These are phyloP conservation scores for Acmispon strigosus DNA, from an alignment of 306 rosid species.

Conservation along the genomic window DNA sequence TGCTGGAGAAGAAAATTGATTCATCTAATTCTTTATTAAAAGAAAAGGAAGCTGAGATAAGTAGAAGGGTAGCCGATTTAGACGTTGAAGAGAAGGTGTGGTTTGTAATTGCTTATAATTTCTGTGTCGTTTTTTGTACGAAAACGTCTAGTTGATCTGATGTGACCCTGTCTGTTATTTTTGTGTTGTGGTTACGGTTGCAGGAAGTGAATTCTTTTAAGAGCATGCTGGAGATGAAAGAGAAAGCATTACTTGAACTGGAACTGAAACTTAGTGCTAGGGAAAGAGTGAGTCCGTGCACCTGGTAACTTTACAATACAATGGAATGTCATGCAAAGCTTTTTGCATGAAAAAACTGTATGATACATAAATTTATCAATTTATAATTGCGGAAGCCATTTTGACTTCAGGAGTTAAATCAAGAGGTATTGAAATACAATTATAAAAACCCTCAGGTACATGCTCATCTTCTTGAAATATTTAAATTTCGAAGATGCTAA, in stretches of 20 bases:
- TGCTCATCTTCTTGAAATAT: background rate
- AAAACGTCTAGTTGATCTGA: background rate
- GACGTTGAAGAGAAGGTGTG: constrained; percentile 59
- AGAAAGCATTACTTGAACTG: constrained; percentile 44
- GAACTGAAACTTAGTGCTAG: constrained; percentile 59
- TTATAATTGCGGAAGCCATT: background rate
- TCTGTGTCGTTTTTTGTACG: background rate
- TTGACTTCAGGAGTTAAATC: background rate
- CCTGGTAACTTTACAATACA: background rate
- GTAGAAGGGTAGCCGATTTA: constrained; percentile 43
- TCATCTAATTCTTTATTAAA: constrained; percentile 35
- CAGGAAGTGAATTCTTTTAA: constrained; percentile 50
- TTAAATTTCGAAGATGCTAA: background rate
- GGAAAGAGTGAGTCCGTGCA: constrained; percentile 58
- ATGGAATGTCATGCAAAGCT: background rate
- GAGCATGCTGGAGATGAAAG: constrained; percentile 43
- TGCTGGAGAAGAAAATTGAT: constrained; percentile 38
- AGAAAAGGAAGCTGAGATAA: constrained; percentile 57
- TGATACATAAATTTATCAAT: background rate
- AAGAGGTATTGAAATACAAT: background rate
- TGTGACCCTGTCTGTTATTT: constrained; percentile 6
- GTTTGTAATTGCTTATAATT: background rate
- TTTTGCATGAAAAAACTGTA: background rate
- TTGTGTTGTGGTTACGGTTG: constrained; percentile 21
- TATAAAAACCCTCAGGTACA: background rate